Base-by-base conservation (phyloP, 768 basidiomycete species). In the Tricholoma sp. region DNA sequence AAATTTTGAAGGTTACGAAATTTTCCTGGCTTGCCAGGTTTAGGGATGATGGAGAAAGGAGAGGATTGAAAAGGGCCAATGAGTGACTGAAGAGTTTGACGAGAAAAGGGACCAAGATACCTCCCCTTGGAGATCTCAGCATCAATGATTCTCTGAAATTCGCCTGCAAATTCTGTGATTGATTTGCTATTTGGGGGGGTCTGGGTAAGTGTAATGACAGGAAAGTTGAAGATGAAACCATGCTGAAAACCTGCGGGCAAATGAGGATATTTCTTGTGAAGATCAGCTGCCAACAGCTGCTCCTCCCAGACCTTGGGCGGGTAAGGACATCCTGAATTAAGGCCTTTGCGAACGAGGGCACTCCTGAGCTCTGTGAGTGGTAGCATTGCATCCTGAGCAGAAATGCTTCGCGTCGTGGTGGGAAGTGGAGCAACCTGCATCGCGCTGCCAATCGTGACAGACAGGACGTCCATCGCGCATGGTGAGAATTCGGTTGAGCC, bases 51-150 rank as follows among this genome's bases (percentile, higher is more conserved):
- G 0, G 65, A 67, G 0, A 74, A 42, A 0, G 72, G 69, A 7
- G 63, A 45, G 12, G 70, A 59, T 13, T 72, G 72, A 47, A 74
- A 74, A 0, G 54, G 64, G 0, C 72, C 66, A 0, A 73, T 52
- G 3, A 29, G 1, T 0, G 1, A 0, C 42, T 68, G 62, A 0
- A 73, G 55, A 10, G 58, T 24, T 0, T 24, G 6, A n/a, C n/a
- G n/a, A 1, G 57, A 41, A 34, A 62, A 62, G 0, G 64, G 64
- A 0, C 69, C 66, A 9, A 70, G 50, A n/a, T 67, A 67, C 1
- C 57, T 54, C 0, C 49, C 50, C 0, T 34, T 47, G 0, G 0
- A 11, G 11, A 64, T 56, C 36, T 66, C 60, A 11, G 39, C 45
- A 1, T 4, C 4, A 13, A 61, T 29, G 4, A 63, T 54, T 10